Evolutionary conservation across 2,329 filamentous ascomycete species (phyloP).

Genomic region (Onygenales sp.): DNA sequence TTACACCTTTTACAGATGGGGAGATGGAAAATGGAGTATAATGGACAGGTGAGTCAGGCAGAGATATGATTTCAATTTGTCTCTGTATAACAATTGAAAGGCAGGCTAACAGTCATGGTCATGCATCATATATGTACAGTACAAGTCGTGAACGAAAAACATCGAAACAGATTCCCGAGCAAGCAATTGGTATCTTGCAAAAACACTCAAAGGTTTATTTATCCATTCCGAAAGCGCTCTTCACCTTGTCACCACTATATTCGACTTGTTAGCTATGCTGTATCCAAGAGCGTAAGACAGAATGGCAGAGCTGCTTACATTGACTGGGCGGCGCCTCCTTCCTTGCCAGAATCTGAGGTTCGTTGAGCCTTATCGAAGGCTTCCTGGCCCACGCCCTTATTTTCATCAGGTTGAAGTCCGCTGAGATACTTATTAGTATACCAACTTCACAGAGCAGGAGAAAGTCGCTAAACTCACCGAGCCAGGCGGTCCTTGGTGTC

Average conservation of each 20-base stretch:
- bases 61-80: too few species aligned
- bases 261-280: conserved; percentile 1
- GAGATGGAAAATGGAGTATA: neutral
- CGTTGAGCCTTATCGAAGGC: conserved; percentile 41
- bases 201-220: conserved; percentile 5
- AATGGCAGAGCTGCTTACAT: conserved; percentile 21
- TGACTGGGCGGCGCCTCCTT: conserved; percentile 30
- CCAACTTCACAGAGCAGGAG: neutral
- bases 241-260: conserved; percentile 34
- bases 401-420: conserved; percentile 41
- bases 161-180: conserved; percentile 1
- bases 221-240: conserved; percentile 31
- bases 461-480: conserved; percentile 27
- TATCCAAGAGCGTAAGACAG: neutral
- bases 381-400: conserved; percentile 48
- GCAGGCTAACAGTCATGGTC: neutral
- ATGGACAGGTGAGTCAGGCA: too few species aligned
- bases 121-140: conserved; percentile 4
- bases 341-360: conserved; percentile 30
- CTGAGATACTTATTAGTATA: conserved; percentile 14
- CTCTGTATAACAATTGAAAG: neutral
- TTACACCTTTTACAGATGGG: neutral
- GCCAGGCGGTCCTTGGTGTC: conserved; percentile 46
- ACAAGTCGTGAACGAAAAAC: conserved; percentile 2
- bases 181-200: neutral